Conservation (phyloP, 148 eudicot species). For the Diospyros kaki region DNA sequence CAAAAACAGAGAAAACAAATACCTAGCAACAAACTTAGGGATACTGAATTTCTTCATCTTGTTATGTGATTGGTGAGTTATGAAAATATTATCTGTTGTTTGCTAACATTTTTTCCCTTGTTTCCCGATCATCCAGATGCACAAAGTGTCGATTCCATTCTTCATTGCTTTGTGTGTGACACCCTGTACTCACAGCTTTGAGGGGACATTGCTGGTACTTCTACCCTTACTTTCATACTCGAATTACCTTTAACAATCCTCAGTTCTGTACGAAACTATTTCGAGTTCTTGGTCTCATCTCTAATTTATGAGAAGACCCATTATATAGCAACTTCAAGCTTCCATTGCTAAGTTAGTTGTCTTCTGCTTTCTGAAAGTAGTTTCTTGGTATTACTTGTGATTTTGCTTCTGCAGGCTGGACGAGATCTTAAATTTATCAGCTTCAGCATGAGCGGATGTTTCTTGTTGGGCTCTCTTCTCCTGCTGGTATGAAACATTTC, state of each 20-base stretch:
- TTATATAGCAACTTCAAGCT: too few species aligned
- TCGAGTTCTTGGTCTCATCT: too few species aligned
- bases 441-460: slow-evolving; percentile 61
- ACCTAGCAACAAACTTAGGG: not conserved
- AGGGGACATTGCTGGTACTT: slow-evolving; percentile 87
- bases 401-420: slow-evolving; percentile 62
- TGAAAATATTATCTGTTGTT: not conserved
- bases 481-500: slow-evolving; percentile 44
- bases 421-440: slow-evolving; percentile 75
- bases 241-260: too few species aligned
- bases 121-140: slow-evolving; percentile 59
- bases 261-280: too few species aligned
- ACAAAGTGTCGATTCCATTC: slow-evolving; percentile 70
- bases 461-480: slow-evolving; percentile 54
- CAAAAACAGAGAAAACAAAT: not conserved
- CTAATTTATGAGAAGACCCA: too few species aligned
- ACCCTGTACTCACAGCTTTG: slow-evolving; percentile 84
- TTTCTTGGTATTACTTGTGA: too few species aligned
- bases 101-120: not conserved
- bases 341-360: too few species aligned
- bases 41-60: not conserved
- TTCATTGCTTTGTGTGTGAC: slow-evolving; percentile 71
- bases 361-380: too few species aligned
- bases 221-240: not conserved
- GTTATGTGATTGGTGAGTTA: not conserved